Evolutionary conservation across 225 moss, liverwort and hornwort genomes (phyloP), one percentile per base, ranked within the genome.

Genomic region (Polytrichum formosum): DNA sequence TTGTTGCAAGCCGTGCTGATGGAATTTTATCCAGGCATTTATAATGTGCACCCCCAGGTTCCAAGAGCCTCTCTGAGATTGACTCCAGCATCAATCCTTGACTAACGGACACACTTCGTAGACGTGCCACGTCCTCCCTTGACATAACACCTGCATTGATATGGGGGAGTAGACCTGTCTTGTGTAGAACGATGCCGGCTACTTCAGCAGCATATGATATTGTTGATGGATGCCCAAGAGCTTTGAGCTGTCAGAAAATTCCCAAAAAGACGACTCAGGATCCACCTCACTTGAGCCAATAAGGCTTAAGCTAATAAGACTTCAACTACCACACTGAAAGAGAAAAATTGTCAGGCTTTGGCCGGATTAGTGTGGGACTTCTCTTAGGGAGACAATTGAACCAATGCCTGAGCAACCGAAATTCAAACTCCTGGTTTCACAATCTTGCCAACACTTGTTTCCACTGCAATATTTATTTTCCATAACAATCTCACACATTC

Each of bases 31-130:
- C 95, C 21, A 89, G 95, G 73, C 92, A 95, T 64, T 82, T 91
- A 73, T 84, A 83, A 84, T 95, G 95, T 27, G 95, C 89, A 77
- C 92, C 88, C 56, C 92, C 91, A 63, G 83, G 84, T 77, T 88
- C 83, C 66, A 90, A 74, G 33, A 95, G 83, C 60, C 86, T 85
- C 68, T 91, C 86, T 56, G 95, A 92, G 54, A 86, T 53, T 29
- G 95, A 90, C 80, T 95, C 95, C 74, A 95, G 70, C 95, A 95
- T 95, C 70, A 95, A 84, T 62, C 95, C 95, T 78, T 95, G 95
- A 78, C 95, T 95, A 54, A 81, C 92, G 67, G 95, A 95, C 64
- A 86, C 77, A 60, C 76, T 77, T 65, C 95, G 92, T 67, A 95
- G 81, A 22, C 81, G 78, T 68, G 75, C 75, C 73, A 91, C 78